Evolutionary conservation across 371 early-diverging fungal genomes (phyloP).

Genomic region (Parasitella parasitica): DNA sequence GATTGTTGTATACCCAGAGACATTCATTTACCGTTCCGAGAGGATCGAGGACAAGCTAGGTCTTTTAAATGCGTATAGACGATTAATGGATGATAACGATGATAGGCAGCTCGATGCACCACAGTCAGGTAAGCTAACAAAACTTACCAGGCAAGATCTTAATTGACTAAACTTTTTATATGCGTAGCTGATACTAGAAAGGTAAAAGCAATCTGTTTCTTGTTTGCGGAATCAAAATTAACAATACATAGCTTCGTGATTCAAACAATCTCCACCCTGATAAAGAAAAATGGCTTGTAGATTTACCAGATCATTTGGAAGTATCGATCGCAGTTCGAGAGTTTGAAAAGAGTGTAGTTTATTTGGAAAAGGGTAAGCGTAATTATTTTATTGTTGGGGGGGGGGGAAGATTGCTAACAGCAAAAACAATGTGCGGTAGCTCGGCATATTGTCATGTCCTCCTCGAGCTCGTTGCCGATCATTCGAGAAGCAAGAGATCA

Average conservation of each 20-base stretch:
- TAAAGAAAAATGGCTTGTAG: slow-evolving; percentile 67
- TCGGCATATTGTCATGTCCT: slow-evolving; percentile 33
- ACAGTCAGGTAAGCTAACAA: slow-evolving; percentile 9
- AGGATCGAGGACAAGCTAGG: slow-evolving; percentile 73
- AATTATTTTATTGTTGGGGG: neutral
- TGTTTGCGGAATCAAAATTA: neutral
- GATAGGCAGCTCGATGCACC: slow-evolving; percentile 45
- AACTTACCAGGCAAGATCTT: neutral
- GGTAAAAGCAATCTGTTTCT: neutral
- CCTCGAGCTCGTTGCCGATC: slow-evolving; percentile 45
- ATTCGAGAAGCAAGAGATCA: slow-evolving; percentile 50
- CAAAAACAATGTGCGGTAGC: slow-evolving; percentile 24
- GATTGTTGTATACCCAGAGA: slow-evolving; percentile 73
- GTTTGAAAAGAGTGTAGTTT: slow-evolving; percentile 76
- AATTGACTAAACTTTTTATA: neutral
- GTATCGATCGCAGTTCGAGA: slow-evolving; percentile 87
- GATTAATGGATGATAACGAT: slow-evolving; percentile 65
- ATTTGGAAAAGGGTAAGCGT: slow-evolving; percentile 66
- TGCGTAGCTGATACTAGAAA: slow-evolving; percentile 10
- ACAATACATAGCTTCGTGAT: slow-evolving; percentile 1
- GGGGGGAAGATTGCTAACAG: too few species aligned
- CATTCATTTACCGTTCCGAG: slow-evolving; percentile 73
- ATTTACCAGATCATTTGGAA: slow-evolving; percentile 83
- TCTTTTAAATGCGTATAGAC: slow-evolving; percentile 65
- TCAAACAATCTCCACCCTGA: slow-evolving; percentile 21